These are phyloP conservation scores for Crassisporium funariophilum DNA, from an alignment of 768 basidiomycete species.

Conservation along the genomic window DNA sequence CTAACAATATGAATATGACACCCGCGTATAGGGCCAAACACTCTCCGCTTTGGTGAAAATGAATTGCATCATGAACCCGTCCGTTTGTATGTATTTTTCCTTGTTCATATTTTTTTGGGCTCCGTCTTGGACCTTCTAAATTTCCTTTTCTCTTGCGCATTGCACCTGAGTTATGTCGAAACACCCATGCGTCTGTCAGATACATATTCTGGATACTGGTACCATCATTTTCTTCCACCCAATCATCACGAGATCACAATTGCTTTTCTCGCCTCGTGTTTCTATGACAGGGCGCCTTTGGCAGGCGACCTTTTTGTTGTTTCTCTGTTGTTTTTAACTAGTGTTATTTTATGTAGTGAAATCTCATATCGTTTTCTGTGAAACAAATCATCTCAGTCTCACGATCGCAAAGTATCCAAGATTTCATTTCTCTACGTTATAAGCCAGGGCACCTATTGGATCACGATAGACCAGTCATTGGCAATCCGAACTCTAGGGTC, in stretches of 20 bases:
- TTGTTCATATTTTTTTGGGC: too few species aligned
- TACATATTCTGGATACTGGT: background rate
- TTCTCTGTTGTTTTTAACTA: constrained; percentile 6
- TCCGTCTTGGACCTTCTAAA: constrained; percentile 4
- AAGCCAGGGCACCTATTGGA: constrained; percentile 32
- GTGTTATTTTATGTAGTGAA: background rate
- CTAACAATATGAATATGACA: constrained; percentile 1
- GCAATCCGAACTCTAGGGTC: constrained; percentile 64
- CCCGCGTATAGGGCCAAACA: constrained; percentile 11
- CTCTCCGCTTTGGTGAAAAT: constrained; percentile 17
- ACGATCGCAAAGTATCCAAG: too few species aligned
- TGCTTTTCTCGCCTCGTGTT: too few species aligned
- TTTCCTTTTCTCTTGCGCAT: background rate
- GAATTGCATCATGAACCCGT: constrained; percentile 9
- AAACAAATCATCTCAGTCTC: background rate
- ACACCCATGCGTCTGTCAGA: too few species aligned
- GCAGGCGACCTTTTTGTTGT: background rate
- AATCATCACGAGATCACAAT: background rate
- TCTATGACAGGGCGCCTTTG: background rate
- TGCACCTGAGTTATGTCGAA: background rate
- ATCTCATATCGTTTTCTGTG: background rate
- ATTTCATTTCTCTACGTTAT: too few species aligned
- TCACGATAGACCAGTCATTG: constrained; percentile 66
- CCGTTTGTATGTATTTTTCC: constrained; percentile 4
- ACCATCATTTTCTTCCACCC: background rate